These are phyloP conservation scores for Ophiostoma fasciatum DNA, from an alignment of 2,329 filamentous ascomycete genomes.

Conservation along the genomic window DNA sequence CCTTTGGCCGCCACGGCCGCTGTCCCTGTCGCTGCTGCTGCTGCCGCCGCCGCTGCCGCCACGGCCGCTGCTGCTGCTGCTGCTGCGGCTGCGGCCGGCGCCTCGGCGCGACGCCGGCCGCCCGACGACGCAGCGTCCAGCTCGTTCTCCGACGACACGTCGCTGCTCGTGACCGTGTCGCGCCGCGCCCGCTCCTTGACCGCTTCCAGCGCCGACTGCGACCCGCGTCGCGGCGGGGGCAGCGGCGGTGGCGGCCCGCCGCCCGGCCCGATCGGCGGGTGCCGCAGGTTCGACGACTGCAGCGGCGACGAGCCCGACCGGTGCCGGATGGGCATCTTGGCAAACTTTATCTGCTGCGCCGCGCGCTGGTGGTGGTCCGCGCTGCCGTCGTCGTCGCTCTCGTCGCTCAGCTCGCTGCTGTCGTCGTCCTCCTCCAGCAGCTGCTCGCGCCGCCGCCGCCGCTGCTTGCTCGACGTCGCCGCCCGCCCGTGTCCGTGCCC, in stretches of 20 bases:
- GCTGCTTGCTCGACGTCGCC: constrained; percentile 50
- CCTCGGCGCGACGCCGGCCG: constrained; percentile 46
- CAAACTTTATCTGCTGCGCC: constrained; percentile 85
- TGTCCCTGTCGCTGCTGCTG: not conserved
- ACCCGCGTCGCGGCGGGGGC: constrained; percentile 40
- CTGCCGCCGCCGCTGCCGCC: not conserved
- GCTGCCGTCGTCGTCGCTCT: constrained; percentile 50
- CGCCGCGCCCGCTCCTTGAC: constrained; percentile 54
- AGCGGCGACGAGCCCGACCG: constrained; percentile 82
- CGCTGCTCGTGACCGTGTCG: constrained; percentile 69
- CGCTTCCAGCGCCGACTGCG: constrained; percentile 54
- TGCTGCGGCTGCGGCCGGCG: constrained; percentile 26
- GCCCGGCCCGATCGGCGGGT: constrained; percentile 30
- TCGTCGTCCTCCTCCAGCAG: constrained; percentile 76
- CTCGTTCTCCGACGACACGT: constrained; percentile 73
- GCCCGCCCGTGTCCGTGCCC: constrained; percentile 54
- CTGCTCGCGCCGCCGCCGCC: constrained; percentile 49
- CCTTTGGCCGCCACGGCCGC: no score
- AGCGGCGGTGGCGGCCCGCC: no score
- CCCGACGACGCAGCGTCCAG: constrained; percentile 54
- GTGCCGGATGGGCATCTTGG: constrained; percentile 81
- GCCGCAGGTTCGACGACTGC: constrained; percentile 47
- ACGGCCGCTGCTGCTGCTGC: not conserved
- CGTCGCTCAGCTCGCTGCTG: constrained; percentile 62
- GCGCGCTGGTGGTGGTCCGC: constrained; percentile 45